A percentile compares a stretch with the other conserved stretches of the same genome.
Evolutionary conservation across 163 green algal species (phyloP).

Genomic region (Prototheca wickerhamii): DNA sequence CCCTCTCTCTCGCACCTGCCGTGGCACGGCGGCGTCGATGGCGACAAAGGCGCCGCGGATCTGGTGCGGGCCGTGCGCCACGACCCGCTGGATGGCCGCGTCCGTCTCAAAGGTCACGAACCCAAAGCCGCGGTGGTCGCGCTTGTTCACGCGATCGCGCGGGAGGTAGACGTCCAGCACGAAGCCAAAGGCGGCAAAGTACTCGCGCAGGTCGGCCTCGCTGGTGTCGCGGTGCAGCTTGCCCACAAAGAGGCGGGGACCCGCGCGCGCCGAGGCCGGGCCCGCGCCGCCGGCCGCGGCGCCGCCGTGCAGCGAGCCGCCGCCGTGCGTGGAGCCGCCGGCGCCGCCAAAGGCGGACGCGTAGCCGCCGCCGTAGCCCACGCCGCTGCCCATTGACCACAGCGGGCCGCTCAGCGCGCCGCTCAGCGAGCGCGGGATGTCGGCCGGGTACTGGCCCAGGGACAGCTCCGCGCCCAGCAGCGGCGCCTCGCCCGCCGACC

Average conservation of each 20-base stretch:
- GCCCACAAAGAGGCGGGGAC: conserved; percentile 83
- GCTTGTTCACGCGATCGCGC: conserved; percentile 67
- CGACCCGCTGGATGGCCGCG: conserved; percentile 61
- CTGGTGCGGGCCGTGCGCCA: conserved; percentile 58
- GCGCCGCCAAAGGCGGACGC: no score
- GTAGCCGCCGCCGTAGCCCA: no score
- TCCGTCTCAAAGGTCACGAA: conserved; percentile 92
- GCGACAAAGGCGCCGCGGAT: conserved; percentile 46
- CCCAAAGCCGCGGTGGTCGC: conserved; percentile 82
- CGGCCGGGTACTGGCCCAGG: no score
- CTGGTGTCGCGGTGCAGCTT: conserved; percentile 77
- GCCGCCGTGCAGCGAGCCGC: not conserved
- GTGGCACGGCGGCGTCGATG: conserved; percentile 49
- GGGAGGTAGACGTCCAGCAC: conserved; percentile 90
- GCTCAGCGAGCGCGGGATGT: no score
- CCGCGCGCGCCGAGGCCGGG: conserved; percentile 20
- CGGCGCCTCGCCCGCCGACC: no score
- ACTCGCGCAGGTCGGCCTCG: conserved; percentile 72
- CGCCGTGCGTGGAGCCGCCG: not conserved
- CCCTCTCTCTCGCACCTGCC: conserved; percentile 11
- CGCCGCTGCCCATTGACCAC: no score
- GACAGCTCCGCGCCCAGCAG: no score
- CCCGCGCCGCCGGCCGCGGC: conserved; percentile 5
- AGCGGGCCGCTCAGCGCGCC: no score
- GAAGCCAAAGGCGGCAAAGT: conserved; percentile 53